Evolutionary conservation across 139 green algal genomes (phyloP).

Genomic region (Protoeuglena noctilucae): DNA sequence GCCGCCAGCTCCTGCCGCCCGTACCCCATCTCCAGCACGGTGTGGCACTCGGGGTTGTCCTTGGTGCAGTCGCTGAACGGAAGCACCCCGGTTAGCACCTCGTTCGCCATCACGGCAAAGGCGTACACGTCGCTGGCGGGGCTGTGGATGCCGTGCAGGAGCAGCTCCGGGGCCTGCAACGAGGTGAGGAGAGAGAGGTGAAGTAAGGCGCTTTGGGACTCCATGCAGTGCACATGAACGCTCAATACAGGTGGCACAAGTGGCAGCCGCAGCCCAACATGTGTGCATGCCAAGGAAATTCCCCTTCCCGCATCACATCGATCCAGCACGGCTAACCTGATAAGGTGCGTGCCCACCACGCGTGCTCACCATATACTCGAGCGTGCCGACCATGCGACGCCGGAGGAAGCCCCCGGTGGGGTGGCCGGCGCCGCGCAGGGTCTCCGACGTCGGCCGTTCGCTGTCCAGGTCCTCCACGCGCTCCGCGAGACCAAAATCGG

Average conservation of each 20-base stretch:
- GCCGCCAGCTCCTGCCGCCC: slow-evolving; percentile 58
- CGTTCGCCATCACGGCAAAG: slow-evolving; percentile 49
- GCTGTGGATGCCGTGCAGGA: slow-evolving; percentile 9
- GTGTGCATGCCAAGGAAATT: too few species aligned
- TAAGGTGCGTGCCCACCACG: too few species aligned
- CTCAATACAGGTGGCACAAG: neutral
- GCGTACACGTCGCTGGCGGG: slow-evolving; percentile 61
- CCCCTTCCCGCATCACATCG: too few species aligned
- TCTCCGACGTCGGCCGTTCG: too few species aligned
- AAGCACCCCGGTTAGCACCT: slow-evolving; percentile 31
- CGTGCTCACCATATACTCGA: slow-evolving; percentile 85
- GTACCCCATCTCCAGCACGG: slow-evolving; percentile 78
- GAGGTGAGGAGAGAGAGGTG: neutral
- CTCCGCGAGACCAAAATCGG: slow-evolving; percentile 41
- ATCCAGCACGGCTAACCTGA: too few species aligned
- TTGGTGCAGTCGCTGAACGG: slow-evolving; percentile 51
- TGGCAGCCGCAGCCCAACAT: slow-evolving; percentile 3
- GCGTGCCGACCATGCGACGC: slow-evolving; percentile 41
- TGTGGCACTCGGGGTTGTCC: slow-evolving; percentile 73
- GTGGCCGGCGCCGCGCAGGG: slow-evolving; percentile 11
- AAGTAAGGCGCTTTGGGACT: neutral
- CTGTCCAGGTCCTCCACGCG: slow-evolving; percentile 1
- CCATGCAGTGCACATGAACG: too few species aligned
- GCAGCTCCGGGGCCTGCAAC: slow-evolving; percentile 10
- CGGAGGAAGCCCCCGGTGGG: slow-evolving; percentile 64